Evolutionary conservation across 148 eudicot species (phyloP), one percentile per base, ranked within the genome.

Genomic region (Rhododendron ovatum): DNA sequence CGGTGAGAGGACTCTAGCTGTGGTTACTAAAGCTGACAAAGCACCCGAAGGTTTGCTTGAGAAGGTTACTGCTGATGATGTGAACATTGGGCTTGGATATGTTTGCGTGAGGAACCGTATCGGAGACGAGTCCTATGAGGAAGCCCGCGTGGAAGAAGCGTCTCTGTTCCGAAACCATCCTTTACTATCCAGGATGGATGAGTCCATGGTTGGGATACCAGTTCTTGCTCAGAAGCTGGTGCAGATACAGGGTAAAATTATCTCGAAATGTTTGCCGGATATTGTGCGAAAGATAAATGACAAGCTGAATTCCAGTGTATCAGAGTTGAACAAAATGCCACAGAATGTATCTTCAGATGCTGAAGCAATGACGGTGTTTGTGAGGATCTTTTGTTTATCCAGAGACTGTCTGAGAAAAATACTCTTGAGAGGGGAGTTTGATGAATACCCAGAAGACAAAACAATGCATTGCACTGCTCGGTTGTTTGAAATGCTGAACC

Each of bases 331-430:
- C 55, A 87, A 81, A n/a, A 11, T 94, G 86, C 95, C 97, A 0
- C 80, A 84, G 53, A 86, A 86, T 78, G 13, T 91, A 71, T 71
- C 76, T 71, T 71, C 76, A 3, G 76, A 30, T 28, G 39, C 76
- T 26, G 76, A 71, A 30, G 94, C 93, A 8, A 87, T 90, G 88
- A 80, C 91, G 0, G 89, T 78, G 0, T 89, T 94, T 55, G 87
- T 94, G 94, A 86, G 86, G 8, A 69, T 93, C 1, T 37, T 93
- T 55, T 91, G 95, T 1, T 88, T 84, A 5, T 85, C 87, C 0
- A 94, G 88, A 73, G 97, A 93, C 7, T 92, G 95, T 3, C 76
- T 94, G 13, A 87, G 82, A 82, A 93, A 93, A 85, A 76, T 92
- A 13, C 75, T 94, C 10, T 28, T 92, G 2, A 83, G 88, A 41